Evolutionary conservation across 257 asterid species (phyloP).

Genomic region (Fraxinus pennsylvanica): DNA sequence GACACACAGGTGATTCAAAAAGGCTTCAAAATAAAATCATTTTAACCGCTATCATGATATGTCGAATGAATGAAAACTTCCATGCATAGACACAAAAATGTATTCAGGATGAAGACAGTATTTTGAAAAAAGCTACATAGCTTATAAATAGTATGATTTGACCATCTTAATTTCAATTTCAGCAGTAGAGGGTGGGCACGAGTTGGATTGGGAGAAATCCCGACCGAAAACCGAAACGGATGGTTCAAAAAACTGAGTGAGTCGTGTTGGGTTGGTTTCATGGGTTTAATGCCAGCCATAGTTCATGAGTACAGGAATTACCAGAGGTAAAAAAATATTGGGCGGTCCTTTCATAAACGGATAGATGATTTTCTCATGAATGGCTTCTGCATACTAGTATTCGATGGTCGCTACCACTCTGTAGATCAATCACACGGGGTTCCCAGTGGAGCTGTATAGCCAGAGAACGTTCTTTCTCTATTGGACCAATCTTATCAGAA

Average conservation of each 20-base stretch:
- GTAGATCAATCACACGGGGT: constrained; percentile 78
- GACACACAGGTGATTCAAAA: background rate
- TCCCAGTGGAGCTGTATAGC: constrained; percentile 91
- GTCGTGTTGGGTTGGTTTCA: too few species aligned
- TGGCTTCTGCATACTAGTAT: constrained; percentile 84
- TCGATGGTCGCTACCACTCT: constrained; percentile 83
- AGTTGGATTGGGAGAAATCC: too few species aligned
- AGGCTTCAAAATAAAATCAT: background rate
- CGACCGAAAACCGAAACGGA: too few species aligned
- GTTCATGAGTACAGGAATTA: constrained; percentile 26
- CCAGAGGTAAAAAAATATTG: constrained; percentile 40
- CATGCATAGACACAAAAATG: background rate
- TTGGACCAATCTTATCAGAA: constrained; percentile 59
- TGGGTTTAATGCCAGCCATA: too few species aligned
- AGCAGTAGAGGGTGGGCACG: too few species aligned
- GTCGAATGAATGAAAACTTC: background rate
- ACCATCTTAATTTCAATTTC: background rate
- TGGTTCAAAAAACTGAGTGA: too few species aligned
- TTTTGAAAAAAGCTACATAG: too few species aligned
- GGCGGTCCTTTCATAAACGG: constrained; percentile 26
- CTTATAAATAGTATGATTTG: background rate
- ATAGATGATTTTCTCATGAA: constrained; percentile 66
- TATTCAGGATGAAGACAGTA: background rate
- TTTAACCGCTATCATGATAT: background rate
- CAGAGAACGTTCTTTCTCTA: constrained; percentile 61